These are phyloP conservation scores for Dentipellis fragilis DNA, from an alignment of 768 basidiomycete genomes.

Conservation along the genomic window DNA sequence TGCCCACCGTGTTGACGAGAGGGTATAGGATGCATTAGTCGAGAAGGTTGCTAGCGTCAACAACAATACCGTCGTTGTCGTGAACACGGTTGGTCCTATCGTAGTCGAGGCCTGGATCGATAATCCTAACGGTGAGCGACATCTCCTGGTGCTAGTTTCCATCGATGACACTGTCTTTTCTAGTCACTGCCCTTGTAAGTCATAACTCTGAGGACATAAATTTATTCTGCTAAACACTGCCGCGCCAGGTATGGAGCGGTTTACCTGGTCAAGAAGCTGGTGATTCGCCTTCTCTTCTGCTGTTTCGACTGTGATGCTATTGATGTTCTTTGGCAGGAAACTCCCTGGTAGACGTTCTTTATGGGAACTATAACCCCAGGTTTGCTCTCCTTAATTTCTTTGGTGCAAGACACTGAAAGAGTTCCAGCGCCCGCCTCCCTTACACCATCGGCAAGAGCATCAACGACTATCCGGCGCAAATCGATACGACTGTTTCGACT, in stretches of 20 bases:
- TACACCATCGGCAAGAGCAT: conserved; percentile 60
- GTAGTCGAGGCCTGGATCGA: conserved; percentile 36
- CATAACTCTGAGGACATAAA: neutral
- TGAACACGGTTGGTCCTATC: conserved; percentile 36
- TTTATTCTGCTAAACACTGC: neutral
- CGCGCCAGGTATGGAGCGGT: conserved; percentile 27
- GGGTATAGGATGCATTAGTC: conserved; percentile 32
- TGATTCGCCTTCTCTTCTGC: neutral
- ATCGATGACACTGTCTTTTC: neutral
- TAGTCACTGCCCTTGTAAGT: conserved; percentile 34
- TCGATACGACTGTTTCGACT: conserved; percentile 11
- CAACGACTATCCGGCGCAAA: conserved; percentile 38
- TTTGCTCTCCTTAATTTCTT: neutral
- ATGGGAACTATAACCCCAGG: conserved; percentile 61
- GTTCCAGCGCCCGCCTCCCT: conserved; percentile 39
- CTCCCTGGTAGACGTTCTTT: conserved; percentile 66
- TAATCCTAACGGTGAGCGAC: conserved; percentile 29
- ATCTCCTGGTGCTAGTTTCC: neutral
- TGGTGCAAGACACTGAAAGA: neutral
- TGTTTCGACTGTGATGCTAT: neutral
- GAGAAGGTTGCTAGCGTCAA: conserved; percentile 55
- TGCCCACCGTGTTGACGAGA: too few species aligned
- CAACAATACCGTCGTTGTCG: conserved; percentile 64
- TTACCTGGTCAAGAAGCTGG: conserved; percentile 54
- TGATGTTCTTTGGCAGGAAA: conserved; percentile 22